A percentile compares a stretch with the other conserved stretches of the same genome.
phyloP scores from a whole-genome alignment of 2,329 filamentous ascomycete genomes.

The Colletotrichum zoysiae region DNA sequence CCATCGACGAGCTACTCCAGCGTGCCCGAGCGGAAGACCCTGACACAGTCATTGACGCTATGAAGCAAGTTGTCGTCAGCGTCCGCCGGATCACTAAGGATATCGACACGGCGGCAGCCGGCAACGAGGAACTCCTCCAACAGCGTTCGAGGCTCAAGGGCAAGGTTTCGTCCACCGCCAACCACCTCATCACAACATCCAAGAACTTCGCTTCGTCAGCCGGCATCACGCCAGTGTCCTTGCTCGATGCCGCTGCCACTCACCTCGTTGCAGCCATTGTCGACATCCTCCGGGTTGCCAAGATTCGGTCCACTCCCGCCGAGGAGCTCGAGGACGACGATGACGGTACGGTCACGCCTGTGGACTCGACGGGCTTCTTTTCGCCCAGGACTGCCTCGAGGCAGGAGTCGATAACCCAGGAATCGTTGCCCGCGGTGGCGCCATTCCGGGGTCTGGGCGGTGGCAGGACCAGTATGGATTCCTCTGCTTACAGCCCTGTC shows the following conservation, averaged over 20 bases:
- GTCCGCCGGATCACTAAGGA: constrained; percentile 89
- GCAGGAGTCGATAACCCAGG: constrained; percentile 48
- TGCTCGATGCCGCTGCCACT: constrained; percentile 92
- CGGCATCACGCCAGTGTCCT: constrained; percentile 90
- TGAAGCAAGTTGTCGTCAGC: constrained; percentile 86
- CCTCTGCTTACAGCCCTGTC: constrained; percentile 80
- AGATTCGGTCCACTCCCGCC: constrained; percentile 81
- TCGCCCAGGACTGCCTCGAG: constrained; percentile 64
- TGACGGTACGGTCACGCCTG: constrained; percentile 73
- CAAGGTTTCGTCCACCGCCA: constrained; percentile 91
- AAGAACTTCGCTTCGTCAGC: constrained; percentile 89
- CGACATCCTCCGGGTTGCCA: constrained; percentile 85
- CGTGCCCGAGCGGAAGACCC: constrained; percentile 80
- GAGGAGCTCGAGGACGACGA: constrained; percentile 85
- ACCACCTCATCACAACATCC: constrained; percentile 93
- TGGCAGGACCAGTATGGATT: constrained; percentile 72
- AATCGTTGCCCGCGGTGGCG: constrained; percentile 55
- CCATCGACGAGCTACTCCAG: constrained; percentile 90
- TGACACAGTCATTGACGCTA: constrained; percentile 81
- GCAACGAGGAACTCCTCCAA: constrained; percentile 66
- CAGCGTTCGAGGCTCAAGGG: constrained; percentile 79
- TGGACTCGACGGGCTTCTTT: constrained; percentile 78
- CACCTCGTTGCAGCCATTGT: constrained; percentile 89
- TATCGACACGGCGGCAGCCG: constrained; percentile 70
- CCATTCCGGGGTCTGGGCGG: constrained; percentile 70